Percentiles rank a stretch among this genome's conserved stretches.
These are phyloP conservation scores for Fulvia fulva DNA, from an alignment of 2,329 filamentous ascomycete genomes.

Conservation along the genomic window DNA sequence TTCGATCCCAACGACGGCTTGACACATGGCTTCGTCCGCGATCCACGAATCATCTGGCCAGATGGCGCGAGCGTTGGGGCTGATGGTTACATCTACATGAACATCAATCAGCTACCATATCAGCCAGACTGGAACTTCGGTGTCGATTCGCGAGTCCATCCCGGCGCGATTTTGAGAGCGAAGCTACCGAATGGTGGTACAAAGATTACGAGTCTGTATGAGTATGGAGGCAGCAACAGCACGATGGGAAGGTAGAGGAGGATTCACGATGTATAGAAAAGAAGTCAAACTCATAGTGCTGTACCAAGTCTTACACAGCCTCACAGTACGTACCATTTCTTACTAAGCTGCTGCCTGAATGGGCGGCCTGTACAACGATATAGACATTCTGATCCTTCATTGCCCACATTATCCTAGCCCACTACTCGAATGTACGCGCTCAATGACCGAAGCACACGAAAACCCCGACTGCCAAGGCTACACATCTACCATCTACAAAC, in stretches of 20 bases:
- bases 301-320: neutral
- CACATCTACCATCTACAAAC: neutral
- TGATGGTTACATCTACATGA: constrained; percentile 48
- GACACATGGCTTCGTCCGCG: constrained; percentile 38
- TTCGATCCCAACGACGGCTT: constrained; percentile 39
- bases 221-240: constrained; percentile 2
- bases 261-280: neutral
- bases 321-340: neutral
- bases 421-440: neutral
- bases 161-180: constrained; percentile 44
- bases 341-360: neutral
- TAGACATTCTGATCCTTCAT: neutral
- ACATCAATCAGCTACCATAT: constrained; percentile 49
- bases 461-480: neutral
- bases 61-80: constrained; percentile 41
- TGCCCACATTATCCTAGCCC: neutral
- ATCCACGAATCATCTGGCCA: constrained; percentile 44
- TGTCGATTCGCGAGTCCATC: constrained; percentile 40
- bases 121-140: constrained; percentile 48
- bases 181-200: constrained; percentile 40
- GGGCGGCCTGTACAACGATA: neutral
- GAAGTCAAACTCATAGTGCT: neutral
- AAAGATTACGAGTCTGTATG: constrained; percentile 35
- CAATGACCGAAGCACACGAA: neutral
- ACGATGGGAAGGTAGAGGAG: neutral